Evolutionary conservation across 2,329 filamentous ascomycete genomes (phyloP), one percentile per base, ranked within the genome.

Genomic region (Hypoxylon sp.): DNA sequence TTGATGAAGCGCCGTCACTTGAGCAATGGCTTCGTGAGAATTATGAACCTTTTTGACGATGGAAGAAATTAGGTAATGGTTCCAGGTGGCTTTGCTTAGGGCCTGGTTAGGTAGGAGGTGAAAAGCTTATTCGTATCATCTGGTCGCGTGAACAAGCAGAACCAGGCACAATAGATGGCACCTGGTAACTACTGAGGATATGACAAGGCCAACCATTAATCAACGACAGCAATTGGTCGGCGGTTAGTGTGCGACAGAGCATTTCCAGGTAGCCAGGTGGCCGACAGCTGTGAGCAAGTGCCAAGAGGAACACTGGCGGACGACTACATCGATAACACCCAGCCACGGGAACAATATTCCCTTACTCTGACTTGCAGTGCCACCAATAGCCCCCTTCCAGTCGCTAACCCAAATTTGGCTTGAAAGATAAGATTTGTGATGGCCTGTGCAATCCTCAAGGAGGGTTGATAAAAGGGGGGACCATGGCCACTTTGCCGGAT

Each of bases 121-220:
- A 11, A 21, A 44, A 44, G 39, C 39, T 44, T 44, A 21, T 44
- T 44, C 17, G 39, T n/a, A 44, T 21, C 39, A 44, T 44, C 17
- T 7, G 19, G 39, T 44, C 7, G 39, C 17, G 39, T 21, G 11
- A 37, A 13, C 32, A 13, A 37, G 32, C 32, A 37, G 32, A 37
- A 10, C 32, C 39, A 44, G 8, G 39, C 6, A 44, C 17, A 21
- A 17, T 44, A 19, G 11, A 44, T 7, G 2, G 39, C 19, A 17
- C 19, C 39, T 8, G 7, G 11, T 7, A 19, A 19, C n/a, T 8
- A 4, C 39, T 11, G 19, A 21, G 39, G 19, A 44, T 42, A 44
- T 21, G 17, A 27, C n/a, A 21, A 44, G 39, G 8, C 39, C 39
- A 44, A 44, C 6, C 11, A 6, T 44, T 11, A 19, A 10, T 19